Evolutionary conservation across 1,284 basidiomycete genomes (phyloP).

Genomic region (Pascua sp.): DNA sequence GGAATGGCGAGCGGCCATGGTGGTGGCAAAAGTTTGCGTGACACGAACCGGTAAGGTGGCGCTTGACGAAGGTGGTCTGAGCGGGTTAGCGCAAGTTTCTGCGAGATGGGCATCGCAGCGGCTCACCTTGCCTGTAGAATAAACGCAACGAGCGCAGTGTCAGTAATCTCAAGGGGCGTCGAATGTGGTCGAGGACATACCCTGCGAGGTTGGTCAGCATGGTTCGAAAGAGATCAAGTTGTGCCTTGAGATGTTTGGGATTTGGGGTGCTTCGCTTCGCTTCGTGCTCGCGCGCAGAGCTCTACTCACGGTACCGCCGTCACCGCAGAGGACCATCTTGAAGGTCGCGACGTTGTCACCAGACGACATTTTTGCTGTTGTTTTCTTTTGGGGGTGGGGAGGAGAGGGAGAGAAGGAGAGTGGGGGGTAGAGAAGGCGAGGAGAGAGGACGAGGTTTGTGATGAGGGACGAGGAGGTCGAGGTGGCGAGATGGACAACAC

Average conservation of each 20-base stretch:
- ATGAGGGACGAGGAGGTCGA: no score
- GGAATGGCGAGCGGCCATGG: not conserved
- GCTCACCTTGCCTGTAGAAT: slow-evolving; percentile 27
- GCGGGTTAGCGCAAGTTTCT: slow-evolving; percentile 14
- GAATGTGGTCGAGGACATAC: slow-evolving; percentile 1
- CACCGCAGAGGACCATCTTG: slow-evolving; percentile 95
- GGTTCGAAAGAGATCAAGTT: no score
- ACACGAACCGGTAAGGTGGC: slow-evolving; percentile 81
- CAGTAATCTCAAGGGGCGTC: not conserved
- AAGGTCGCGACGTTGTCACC: slow-evolving; percentile 72
- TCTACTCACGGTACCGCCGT: slow-evolving; percentile 86
- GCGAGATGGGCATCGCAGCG: not conserved
- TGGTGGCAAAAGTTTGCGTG: not conserved
- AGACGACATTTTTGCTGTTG: slow-evolving; percentile 38
- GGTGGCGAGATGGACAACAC: not conserved
- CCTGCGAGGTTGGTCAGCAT: slow-evolving; percentile 14
- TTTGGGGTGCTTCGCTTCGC: not conserved
- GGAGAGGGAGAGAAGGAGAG: not conserved
- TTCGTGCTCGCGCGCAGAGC: not conserved
- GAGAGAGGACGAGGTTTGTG: no score
- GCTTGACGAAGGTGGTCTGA: slow-evolving; percentile 96
- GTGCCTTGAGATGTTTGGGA: no score
- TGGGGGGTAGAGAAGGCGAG: not conserved
- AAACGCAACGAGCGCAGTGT: slow-evolving; percentile 4
- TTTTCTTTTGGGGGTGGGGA: not conserved